Evolutionary conservation across 176 grass and related monocot species (phyloP).

Genomic region (Oryza officinalis): DNA sequence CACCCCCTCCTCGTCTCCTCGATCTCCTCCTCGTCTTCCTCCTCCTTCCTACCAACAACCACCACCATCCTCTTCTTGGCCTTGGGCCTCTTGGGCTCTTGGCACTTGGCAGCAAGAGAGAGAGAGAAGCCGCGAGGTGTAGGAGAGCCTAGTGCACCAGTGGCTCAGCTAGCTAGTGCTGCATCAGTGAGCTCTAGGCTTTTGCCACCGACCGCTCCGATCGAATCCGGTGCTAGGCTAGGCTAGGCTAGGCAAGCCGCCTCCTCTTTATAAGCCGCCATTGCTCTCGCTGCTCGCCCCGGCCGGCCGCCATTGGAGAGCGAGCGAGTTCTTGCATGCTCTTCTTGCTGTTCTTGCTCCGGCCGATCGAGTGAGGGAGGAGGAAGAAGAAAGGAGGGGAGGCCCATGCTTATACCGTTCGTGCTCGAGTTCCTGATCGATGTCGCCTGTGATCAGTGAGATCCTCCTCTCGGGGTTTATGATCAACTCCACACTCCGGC

Average conservation of each 20-base stretch:
- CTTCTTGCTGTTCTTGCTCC: not conserved
- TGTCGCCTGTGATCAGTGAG: slow-evolving; percentile 99
- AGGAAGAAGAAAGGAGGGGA: not conserved
- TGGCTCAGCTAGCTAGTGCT: not conserved
- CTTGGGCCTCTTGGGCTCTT: too few species aligned
- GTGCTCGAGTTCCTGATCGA: slow-evolving; percentile 65
- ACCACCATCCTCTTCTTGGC: not conserved
- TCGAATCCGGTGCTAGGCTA: slow-evolving; percentile 27
- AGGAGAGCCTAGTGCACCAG: too few species aligned
- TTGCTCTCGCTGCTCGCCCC: not conserved
- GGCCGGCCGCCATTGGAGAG: not conserved
- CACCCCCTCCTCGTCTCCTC: slow-evolving; percentile 1
- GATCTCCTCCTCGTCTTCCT: not conserved
- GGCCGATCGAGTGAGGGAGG: not conserved
- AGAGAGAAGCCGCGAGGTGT: not conserved
- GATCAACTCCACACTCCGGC: slow-evolving; percentile 94
- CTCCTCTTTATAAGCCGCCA: slow-evolving; percentile 29
- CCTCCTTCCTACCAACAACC: not conserved
- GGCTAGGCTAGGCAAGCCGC: not conserved
- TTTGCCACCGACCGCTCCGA: slow-evolving; percentile 20
- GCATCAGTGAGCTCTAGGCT: not conserved
- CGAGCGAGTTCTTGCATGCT: not conserved
- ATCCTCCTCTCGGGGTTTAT: slow-evolving; percentile 99
- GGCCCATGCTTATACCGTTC: slow-evolving; percentile 71
- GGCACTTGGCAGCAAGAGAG: too few species aligned